Evolutionary conservation across 2,329 filamentous ascomycete genomes (phyloP).

Genomic region (Mycosphaerella sp.): DNA sequence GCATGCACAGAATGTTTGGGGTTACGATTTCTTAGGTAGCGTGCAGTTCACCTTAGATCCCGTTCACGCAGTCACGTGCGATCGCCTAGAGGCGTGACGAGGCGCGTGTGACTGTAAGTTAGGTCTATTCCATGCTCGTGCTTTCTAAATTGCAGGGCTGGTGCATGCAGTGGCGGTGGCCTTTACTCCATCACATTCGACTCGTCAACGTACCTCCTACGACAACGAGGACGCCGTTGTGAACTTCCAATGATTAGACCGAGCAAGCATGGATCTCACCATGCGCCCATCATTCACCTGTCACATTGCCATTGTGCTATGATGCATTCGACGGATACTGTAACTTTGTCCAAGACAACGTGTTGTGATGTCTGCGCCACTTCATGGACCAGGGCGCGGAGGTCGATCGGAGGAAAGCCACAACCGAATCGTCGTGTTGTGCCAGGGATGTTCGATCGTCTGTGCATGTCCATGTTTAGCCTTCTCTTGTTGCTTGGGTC

Average conservation of each 20-base stretch:
- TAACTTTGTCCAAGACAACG: neutral
- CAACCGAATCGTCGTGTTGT: neutral
- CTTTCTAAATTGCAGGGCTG: slow-evolving; percentile 4
- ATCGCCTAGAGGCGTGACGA: neutral
- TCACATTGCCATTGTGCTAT: neutral
- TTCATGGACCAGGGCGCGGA: neutral
- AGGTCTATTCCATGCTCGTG: neutral
- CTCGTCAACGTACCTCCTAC: neutral
- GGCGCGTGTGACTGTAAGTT: too few relatives aligned
- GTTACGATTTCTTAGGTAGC: slow-evolving; percentile 22
- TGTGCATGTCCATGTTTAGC: neutral
- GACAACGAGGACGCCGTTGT: neutral
- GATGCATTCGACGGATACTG: neutral
- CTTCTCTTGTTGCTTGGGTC: neutral
- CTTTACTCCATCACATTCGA: too few relatives aligned
- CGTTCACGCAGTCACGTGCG: neutral
- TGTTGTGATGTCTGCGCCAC: neutral
- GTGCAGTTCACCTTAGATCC: neutral
- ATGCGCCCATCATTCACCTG: too few relatives aligned
- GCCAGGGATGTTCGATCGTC: neutral
- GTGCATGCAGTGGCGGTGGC: neutral
- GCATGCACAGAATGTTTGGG: slow-evolving; percentile 33
- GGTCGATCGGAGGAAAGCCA: neutral
- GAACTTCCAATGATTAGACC: too few relatives aligned
- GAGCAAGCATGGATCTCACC: too few relatives aligned